Evolutionary conservation across 495 filamentous ascomycete species (phyloP), one percentile per base, ranked within the genome.

Genomic region (Penicillium ucsense): DNA sequence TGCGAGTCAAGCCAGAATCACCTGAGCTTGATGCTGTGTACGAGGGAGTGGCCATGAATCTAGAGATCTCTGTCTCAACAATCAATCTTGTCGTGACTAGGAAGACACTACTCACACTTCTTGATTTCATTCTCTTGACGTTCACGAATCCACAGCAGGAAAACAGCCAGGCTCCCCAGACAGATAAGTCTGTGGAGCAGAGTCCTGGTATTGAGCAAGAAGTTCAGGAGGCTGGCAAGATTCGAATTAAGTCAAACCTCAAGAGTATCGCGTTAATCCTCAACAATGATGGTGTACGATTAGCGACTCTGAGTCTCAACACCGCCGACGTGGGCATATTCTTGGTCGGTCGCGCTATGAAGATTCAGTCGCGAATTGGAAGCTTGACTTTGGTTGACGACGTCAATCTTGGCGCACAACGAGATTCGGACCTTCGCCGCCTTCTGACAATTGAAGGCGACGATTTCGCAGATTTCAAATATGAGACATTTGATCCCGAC

Each of bases 261-360:
- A 89, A 94, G 67, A 92, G 87, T 71, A 94, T 98, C 56, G 78
- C 85, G 9, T 74, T 97, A 42, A 90, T 98, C 53, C 77, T 98
- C n/a, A 98, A 98, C 62, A 96, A 98, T 56, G 92, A 98, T 59
- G 94, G 92, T 4, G 94, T 97, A 44, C 82, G 91, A 30, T 74
- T 98, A 11, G 92, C 91, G 38, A 97, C 92, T 0, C 69, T 98
- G 28, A 94, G 86, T 57, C 82, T 98, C 49, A 89, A 86, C 48
- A 88, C 89, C 43, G 92, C 87, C 7, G 84, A 95, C 66, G 84
- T 95, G 39, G 87, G 86, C 8, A 84, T 98, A 27, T 92, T 92
- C 69, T 65, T 98, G 9, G 81, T 84, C 50, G 90, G 89, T 35
- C 82, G 76, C 49, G 79, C 86, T 0, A 88, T 98, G 84, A 78